Percentiles rank a stretch among this genome's conserved stretches.
Evolutionary conservation across 164 flowering plant species (phyloP).

Genomic region (Stephania japonica): DNA sequence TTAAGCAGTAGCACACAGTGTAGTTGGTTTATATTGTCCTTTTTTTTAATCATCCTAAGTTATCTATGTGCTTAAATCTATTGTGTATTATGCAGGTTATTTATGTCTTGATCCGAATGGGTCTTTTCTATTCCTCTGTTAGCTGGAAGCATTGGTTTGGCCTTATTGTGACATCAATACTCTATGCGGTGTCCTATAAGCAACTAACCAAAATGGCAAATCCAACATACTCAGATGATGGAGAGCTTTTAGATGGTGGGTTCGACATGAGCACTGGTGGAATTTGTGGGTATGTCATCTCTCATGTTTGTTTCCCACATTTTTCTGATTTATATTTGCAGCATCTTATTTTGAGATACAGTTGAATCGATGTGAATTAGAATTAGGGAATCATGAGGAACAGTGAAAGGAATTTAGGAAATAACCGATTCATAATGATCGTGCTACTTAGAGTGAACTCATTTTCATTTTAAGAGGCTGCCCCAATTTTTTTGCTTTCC

Average conservation of each 20-base stretch:
- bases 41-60: too few species aligned
- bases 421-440: too few species aligned
- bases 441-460: too few species aligned
- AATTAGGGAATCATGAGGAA: too few species aligned
- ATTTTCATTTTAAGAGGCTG: too few species aligned
- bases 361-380: too few species aligned
- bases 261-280: slow-evolving; percentile 93
- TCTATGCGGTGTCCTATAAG: slow-evolving; percentile 57
- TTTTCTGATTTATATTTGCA: too few species aligned
- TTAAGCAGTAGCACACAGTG: too few species aligned
- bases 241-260: slow-evolving; percentile 93
- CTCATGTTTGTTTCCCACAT: neutral
- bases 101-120: slow-evolving; percentile 55
- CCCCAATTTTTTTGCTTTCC: too few species aligned
- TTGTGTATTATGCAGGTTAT: slow-evolving; percentile 38
- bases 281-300: slow-evolving; percentile 65
- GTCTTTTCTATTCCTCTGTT: slow-evolving; percentile 55
- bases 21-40: too few species aligned
- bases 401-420: too few species aligned
- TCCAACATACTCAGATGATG: slow-evolving; percentile 56
- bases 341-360: too few species aligned
- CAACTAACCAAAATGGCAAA: slow-evolving; percentile 77
- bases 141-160: slow-evolving; percentile 87
- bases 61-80: neutral
- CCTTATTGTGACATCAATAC: slow-evolving; percentile 52